These are phyloP conservation scores for Prunus persica DNA, from an alignment of 306 rosid species.

Conservation along the genomic window DNA sequence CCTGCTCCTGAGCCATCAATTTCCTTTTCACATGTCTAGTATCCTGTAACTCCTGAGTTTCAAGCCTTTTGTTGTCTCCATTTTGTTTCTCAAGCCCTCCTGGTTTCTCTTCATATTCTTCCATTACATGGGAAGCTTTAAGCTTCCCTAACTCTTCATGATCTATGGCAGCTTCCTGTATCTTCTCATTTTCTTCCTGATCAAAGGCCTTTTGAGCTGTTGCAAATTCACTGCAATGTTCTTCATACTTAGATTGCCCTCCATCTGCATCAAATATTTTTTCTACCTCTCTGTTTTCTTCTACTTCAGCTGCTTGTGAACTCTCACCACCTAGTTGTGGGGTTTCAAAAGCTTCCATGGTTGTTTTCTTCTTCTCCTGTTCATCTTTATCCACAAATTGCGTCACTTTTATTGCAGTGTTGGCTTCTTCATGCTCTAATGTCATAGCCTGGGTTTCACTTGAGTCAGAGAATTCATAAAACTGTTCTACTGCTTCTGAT, in stretches of 20 bases:
- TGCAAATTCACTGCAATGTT: conserved; percentile 29
- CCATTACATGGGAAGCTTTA: conserved; percentile 25
- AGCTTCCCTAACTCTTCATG: conserved; percentile 35
- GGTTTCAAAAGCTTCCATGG: conserved; percentile 25
- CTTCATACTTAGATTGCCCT: conserved; percentile 24
- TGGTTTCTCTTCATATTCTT: conserved; percentile 33
- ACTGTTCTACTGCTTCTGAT: conserved; percentile 35
- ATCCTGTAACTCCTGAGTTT: conserved; percentile 28
- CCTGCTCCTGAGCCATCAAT: conserved; percentile 22
- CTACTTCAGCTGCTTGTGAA: conserved; percentile 33
- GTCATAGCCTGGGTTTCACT: conserved; percentile 23
- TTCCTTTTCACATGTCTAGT: conserved; percentile 26
- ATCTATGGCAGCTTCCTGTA: conserved; percentile 14
- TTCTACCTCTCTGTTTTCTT: conserved; percentile 26
- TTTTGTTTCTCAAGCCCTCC: conserved; percentile 24
- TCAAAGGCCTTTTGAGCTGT: conserved; percentile 36
- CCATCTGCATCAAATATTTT: conserved; percentile 20
- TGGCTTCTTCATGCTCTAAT: conserved; percentile 35
- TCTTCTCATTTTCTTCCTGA: conserved; percentile 29
- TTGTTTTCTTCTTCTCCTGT: conserved; percentile 18
- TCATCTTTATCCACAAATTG: conserved; percentile 8
- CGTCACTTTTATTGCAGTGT: conserved; percentile 10
- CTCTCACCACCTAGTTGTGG: conserved; percentile 36
- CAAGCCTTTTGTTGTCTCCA: conserved; percentile 25
- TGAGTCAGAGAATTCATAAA: conserved; percentile 19